Conservation (phyloP, 1,284 basidiomycete species). For the Polyporus tsugae region DNA sequence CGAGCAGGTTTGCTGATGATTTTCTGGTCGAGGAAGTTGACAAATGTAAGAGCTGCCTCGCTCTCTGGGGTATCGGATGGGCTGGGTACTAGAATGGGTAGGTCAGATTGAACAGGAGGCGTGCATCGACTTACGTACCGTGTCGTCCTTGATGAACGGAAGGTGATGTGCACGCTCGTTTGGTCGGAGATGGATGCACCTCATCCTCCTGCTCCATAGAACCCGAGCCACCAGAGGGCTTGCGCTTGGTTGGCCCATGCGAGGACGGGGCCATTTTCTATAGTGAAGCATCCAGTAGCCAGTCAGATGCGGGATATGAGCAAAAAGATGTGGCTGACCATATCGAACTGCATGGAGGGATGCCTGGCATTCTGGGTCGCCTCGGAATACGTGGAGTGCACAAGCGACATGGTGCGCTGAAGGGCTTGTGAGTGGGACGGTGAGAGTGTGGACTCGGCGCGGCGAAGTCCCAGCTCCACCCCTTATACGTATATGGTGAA, state of each 20-base stretch:
- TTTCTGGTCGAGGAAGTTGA: not conserved
- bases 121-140: not conserved
- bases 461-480: not conserved
- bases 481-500: not conserved
- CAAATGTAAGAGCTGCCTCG: not conserved
- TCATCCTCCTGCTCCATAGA: not conserved
- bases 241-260: not conserved
- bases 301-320: not conserved
- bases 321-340: not conserved
- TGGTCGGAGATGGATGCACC: not conserved
- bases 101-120: not conserved
- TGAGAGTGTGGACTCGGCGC: not conserved
- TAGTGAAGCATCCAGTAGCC: not conserved
- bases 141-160: not conserved
- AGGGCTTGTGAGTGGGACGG: not conserved
- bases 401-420: not conserved
- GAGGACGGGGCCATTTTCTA: not conserved
- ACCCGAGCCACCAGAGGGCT: not conserved
- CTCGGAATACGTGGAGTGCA: not conserved
- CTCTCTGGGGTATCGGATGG: not conserved
- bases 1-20: not conserved
- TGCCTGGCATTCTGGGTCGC: not conserved
- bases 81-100: not conserved
- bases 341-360: not conserved
- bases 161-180: not conserved